Percentiles rank a stretch among this genome's conserved stretches.
Conservation (phyloP, 2,329 filamentous ascomycete genomes). For the Helotiales sp. region DNA sequence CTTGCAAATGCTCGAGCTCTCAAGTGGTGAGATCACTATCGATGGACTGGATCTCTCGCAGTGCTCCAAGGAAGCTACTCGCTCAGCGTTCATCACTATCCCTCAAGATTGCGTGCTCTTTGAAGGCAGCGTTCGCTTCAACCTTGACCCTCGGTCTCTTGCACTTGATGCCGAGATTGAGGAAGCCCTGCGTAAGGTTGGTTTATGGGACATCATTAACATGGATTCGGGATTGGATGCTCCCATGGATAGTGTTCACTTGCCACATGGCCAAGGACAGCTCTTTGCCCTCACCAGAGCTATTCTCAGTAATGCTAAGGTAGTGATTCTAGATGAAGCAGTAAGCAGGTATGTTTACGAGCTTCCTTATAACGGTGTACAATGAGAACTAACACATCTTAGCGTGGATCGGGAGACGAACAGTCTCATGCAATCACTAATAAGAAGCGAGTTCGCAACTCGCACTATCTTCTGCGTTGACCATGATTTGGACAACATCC, state of each 20-base stretch:
- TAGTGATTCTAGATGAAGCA: slow-evolving; percentile 45
- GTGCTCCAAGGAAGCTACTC: slow-evolving; percentile 47
- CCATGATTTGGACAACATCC: slow-evolving; percentile 45
- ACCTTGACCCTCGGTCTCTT: slow-evolving; percentile 46
- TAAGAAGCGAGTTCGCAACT: slow-evolving; percentile 51
- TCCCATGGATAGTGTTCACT: slow-evolving; percentile 11
- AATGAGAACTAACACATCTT: background rate
- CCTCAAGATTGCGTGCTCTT: slow-evolving; percentile 51
- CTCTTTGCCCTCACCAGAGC: slow-evolving; percentile 54
- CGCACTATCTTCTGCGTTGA: slow-evolving; percentile 52
- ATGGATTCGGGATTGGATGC: slow-evolving; percentile 1
- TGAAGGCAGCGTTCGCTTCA: slow-evolving; percentile 41
- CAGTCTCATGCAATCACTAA: slow-evolving; percentile 47
- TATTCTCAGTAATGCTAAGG: slow-evolving; percentile 41
- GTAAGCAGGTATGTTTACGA: slow-evolving; percentile 32
- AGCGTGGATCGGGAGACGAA: slow-evolving; percentile 41
- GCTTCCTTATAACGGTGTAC: background rate
- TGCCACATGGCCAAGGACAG: slow-evolving; percentile 54
- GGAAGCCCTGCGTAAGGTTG: slow-evolving; percentile 79
- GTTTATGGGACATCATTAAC: slow-evolving; percentile 42
- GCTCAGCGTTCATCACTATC: slow-evolving; percentile 48
- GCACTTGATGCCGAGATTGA: slow-evolving; percentile 71
- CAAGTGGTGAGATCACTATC: slow-evolving; percentile 54
- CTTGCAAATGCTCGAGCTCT: slow-evolving; percentile 76
- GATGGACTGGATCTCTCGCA: slow-evolving; percentile 10